These are phyloP conservation scores for Murraya koenigii DNA, from an alignment of 345 rosid genomes.

Conservation along the genomic window DNA sequence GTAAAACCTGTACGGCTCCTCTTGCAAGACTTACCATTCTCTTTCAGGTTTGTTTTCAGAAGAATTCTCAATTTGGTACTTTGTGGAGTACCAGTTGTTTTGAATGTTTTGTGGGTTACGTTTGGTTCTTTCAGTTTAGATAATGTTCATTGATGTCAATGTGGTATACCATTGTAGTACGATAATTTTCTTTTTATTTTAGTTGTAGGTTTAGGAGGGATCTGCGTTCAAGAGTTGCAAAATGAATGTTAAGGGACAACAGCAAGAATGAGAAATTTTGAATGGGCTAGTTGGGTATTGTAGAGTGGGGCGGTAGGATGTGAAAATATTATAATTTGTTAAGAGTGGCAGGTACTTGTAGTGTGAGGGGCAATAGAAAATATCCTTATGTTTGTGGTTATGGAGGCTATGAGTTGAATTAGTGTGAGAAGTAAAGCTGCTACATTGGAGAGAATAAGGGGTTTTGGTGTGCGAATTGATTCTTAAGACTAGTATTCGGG, in stretches of 20 bases:
- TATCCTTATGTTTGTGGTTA: neutral
- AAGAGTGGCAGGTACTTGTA: neutral
- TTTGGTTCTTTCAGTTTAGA: neutral
- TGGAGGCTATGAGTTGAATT: neutral
- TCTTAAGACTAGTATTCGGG: neutral
- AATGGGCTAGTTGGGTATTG: neutral
- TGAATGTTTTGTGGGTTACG: neutral
- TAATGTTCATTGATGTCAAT: neutral
- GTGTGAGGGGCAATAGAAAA: neutral
- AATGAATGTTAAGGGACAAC: neutral
- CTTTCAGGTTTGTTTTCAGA: constrained; percentile 60
- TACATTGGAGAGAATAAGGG: neutral
- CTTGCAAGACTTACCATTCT: constrained; percentile 94
- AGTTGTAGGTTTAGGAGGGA: neutral
- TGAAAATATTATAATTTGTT: neutral
- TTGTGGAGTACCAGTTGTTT: neutral
- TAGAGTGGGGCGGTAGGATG: too few relatives aligned
- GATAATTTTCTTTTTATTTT: neutral
- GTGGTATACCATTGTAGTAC: neutral
- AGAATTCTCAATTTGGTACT: neutral
- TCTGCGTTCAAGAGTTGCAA: neutral
- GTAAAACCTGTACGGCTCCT: constrained; percentile 98
- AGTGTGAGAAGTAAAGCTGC: neutral
- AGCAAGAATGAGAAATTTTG: neutral
- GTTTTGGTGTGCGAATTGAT: neutral